Evolutionary conservation across 176 grass and related monocot genomes (phyloP).

Genomic region (Zoysia japonica): DNA sequence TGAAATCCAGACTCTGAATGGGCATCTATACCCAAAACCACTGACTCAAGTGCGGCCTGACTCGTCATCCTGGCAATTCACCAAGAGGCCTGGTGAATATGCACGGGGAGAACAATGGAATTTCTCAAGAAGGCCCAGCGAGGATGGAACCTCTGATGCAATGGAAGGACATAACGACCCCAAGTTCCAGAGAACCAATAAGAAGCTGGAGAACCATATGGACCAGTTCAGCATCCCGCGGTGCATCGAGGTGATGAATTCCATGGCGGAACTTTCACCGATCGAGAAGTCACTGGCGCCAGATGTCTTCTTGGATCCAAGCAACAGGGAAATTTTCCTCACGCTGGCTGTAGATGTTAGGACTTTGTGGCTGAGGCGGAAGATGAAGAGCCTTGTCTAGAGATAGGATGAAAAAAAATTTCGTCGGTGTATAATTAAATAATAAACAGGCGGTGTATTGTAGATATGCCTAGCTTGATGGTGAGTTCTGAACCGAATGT

Average conservation of each 20-base stretch:
- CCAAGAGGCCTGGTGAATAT: constrained; percentile 44
- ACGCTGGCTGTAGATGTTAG: constrained; percentile 60
- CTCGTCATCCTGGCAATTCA: constrained; percentile 38
- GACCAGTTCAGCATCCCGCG: constrained; percentile 53
- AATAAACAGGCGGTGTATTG: constrained; percentile 33
- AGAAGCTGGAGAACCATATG: constrained; percentile 12
- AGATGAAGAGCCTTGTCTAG: constrained; percentile 62
- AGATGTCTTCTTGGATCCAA: constrained; percentile 54
- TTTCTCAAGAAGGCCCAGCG: constrained; percentile 50
- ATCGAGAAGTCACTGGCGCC: constrained; percentile 59
- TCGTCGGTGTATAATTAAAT: constrained; percentile 33
- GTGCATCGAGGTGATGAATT: constrained; percentile 65
- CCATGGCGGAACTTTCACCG: constrained; percentile 50
- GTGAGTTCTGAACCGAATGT: constrained; percentile 43
- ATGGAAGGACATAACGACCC: constrained; percentile 38
- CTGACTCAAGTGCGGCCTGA: constrained; percentile 56
- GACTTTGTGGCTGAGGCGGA: constrained; percentile 64
- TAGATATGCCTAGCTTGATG: constrained; percentile 46
- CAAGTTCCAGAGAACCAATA: constrained; percentile 38
- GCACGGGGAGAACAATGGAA: constrained; percentile 48
- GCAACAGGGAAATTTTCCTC: constrained; percentile 65
- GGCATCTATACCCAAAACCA: constrained; percentile 59
- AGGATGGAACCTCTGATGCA: constrained; percentile 41
- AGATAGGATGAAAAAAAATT: constrained; percentile 33
- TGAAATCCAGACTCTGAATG: constrained; percentile 56